Evolutionary conservation across 176 grass and related monocot genomes (phyloP).

Genomic region (Oryza coarctata): DNA sequence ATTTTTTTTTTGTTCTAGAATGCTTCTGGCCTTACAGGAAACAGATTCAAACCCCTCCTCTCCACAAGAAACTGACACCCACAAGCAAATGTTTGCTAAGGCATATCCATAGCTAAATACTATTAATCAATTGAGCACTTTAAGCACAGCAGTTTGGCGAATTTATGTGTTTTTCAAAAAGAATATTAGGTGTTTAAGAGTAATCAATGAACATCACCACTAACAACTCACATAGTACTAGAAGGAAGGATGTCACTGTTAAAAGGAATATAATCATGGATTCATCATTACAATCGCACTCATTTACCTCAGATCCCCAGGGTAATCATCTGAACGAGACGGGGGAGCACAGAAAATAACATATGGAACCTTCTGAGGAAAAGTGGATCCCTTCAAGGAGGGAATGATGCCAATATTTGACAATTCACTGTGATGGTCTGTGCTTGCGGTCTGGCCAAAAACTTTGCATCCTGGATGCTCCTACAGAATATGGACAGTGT

Average conservation of each 20-base stretch:
- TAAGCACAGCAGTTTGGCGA: not conserved
- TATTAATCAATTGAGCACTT: too few species aligned
- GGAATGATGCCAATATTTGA: constrained; percentile 67
- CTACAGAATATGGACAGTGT: constrained; percentile 36
- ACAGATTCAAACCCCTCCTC: not conserved
- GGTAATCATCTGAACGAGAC: constrained; percentile 72
- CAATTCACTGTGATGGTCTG: constrained; percentile 81
- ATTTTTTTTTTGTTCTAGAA: constrained; percentile 14
- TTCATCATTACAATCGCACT: not conserved
- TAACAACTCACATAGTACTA: not conserved
- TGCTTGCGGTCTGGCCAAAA: constrained; percentile 79
- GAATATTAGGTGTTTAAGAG: not conserved
- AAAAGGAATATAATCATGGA: constrained; percentile 5
- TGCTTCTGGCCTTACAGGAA: not conserved
- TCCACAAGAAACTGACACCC: not conserved
- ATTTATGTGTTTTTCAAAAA: not conserved
- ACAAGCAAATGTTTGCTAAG: not conserved
- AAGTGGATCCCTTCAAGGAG: constrained; percentile 50
- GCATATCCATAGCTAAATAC: not conserved
- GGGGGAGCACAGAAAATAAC: constrained; percentile 91
- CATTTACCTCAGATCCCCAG: constrained; percentile 69
- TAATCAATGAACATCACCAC: not conserved
- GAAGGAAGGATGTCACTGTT: not conserved
- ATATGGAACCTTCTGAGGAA: constrained; percentile 65
- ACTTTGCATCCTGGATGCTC: constrained; percentile 81